These are phyloP conservation scores for Hyaloscypha bicolor DNA, from an alignment of 495 filamentous ascomycete species.

Conservation along the genomic window DNA sequence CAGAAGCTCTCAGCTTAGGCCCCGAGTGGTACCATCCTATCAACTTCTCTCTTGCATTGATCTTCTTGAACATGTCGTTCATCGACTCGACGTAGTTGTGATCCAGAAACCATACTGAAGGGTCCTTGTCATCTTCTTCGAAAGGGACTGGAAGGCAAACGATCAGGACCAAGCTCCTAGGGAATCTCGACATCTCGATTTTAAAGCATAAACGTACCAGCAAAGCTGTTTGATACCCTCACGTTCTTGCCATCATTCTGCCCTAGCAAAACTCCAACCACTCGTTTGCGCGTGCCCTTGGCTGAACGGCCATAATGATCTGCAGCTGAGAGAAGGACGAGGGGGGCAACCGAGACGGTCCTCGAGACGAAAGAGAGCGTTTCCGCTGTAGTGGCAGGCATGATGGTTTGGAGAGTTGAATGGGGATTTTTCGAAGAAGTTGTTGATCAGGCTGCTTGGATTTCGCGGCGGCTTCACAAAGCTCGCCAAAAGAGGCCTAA, in stretches of 20 bases:
- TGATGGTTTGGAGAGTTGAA: conserved; percentile 43
- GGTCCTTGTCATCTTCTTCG: conserved; percentile 98
- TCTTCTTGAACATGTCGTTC: conserved; percentile 99
- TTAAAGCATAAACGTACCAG: conserved; percentile 60
- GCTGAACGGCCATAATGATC: conserved; percentile 96
- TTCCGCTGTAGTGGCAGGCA: conserved; percentile 95
- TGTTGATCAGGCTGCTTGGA: conserved; percentile 27
- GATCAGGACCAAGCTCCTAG: conserved; percentile 12
- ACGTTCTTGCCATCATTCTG: conserved; percentile 96
- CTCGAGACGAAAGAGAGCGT: conserved; percentile 88
- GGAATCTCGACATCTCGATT: not conserved
- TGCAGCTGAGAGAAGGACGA: conserved; percentile 96
- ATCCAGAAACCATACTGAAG: conserved; percentile 98
- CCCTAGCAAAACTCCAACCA: conserved; percentile 92
- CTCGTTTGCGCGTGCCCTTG: conserved; percentile 88
- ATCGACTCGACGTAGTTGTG: conserved; percentile 99
- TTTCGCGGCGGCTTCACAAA: conserved; percentile 29
- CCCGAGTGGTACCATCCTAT: conserved; percentile 99
- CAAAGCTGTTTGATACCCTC: conserved; percentile 98
- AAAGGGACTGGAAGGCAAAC: conserved; percentile 73
- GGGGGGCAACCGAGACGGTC: conserved; percentile 94
- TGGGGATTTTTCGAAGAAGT: conserved; percentile 13
- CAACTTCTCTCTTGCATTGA: conserved; percentile 98
- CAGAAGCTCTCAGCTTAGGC: conserved; percentile 93
- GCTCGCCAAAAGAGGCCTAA: not conserved